Evolutionary conservation across 2,329 filamentous ascomycete species (phyloP), one percentile per base, ranked within the genome.

Genomic region (Neonectria punicea): DNA sequence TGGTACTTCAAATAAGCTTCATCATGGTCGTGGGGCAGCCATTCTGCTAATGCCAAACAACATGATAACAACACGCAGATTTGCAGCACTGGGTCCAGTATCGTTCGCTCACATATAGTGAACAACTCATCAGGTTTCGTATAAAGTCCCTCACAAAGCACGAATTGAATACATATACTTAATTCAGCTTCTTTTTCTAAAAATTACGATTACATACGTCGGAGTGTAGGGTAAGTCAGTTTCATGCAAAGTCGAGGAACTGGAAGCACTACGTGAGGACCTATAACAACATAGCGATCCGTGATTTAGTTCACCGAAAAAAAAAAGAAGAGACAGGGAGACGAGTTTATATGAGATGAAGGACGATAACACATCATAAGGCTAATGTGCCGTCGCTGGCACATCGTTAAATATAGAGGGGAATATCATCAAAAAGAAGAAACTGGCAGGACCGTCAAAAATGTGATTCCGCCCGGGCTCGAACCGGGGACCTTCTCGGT

Each of bases 401-500:
- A 25, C 25, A 25, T 25, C 25, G 25, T 25, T 25, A 25, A 6
- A 25, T 5, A 22, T 4, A 6, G 4, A 16, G 14, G 39, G 20
- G 18, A 51, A 36, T 7, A 30, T 4, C 46, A 28, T 18, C 46
- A 53, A 46, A 57, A 63, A 63, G 30, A 22, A 18, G 14, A 43
- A 25, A 25, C 25, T 25, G 25, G 25, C 5, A 25, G 3, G 14
- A 4, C 1, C 9, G 34, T 16, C 63, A 70, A 75, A 72, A 65
- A 34, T 8, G 61, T 78, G 77, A 73, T 79, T 78, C 70, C 77
- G 77, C 77, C 76, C 77, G 77, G 77, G 76, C 75, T 79, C 69
- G 77, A 79, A 79, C 77, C 76, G 76, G 76, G 77, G 77, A 79
- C 76, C 76, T 78, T 78, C 75, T 79, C 76, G 77, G 76, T 79